Evolutionary conservation across 305 asterid species (phyloP).

Genomic region (Fraxinus latifolia): DNA sequence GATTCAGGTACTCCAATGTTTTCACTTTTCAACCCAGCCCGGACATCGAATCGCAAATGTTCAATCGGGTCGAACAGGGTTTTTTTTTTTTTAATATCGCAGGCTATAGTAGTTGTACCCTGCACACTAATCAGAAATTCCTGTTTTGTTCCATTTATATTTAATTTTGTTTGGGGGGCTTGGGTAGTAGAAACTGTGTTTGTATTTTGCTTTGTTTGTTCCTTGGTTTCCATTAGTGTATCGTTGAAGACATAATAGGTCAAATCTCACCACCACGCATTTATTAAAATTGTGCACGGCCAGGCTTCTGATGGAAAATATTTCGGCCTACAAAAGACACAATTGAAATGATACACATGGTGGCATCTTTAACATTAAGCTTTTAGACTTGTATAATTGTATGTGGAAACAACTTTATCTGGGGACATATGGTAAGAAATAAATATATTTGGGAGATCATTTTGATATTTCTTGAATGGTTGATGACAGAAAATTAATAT

Average conservation of each 20-base stretch:
- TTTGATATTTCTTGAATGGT: not conserved
- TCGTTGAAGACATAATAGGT: not conserved
- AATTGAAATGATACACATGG: not conserved
- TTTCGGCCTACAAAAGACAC: not conserved
- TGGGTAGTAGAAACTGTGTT: not conserved
- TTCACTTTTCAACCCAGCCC: not conserved
- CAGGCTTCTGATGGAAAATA: not conserved
- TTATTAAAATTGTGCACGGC: not conserved
- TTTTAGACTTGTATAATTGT: not conserved
- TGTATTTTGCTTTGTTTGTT: not conserved
- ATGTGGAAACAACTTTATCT: not conserved
- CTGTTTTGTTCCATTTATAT: not conserved
- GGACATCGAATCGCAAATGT: not conserved
- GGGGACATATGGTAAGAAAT: not conserved
- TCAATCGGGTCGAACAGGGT: not conserved
- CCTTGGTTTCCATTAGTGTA: not conserved
- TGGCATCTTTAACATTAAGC: not conserved
- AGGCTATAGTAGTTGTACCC: not conserved
- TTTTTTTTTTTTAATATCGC: not conserved
- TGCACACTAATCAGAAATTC: not conserved
- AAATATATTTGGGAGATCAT: not conserved
- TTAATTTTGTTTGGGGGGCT: not conserved
- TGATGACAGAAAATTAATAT: not conserved
- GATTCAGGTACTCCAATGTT: constrained; percentile 29
- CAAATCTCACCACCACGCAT: not conserved